Percentiles rank a stretch among this genome's conserved stretches.
These are phyloP conservation scores for Neurospora intermedia DNA, from an alignment of 495 filamentous ascomycete genomes.

Conservation along the genomic window DNA sequence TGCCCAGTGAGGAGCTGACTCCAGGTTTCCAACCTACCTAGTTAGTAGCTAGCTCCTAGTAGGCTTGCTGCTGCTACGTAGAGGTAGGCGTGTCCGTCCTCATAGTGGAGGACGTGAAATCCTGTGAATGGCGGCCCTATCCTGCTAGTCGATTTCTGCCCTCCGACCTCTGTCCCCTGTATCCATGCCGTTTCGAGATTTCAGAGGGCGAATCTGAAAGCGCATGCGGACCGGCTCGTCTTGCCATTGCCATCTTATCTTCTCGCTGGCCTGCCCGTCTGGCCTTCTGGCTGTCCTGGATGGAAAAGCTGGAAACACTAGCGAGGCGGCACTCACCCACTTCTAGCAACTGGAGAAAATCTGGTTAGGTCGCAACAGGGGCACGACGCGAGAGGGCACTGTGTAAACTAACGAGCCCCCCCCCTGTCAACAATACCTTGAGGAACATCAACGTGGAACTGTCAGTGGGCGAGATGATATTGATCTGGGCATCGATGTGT, in stretches of 20 bases:
- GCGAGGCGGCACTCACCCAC: slow-evolving; percentile 9
- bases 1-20: slow-evolving; percentile 3
- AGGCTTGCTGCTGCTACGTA: neutral
- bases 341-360: neutral
- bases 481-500: slow-evolving; percentile 11
- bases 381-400: neutral
- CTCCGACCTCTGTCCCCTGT: neutral
- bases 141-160: neutral
- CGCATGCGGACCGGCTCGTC: slow-evolving; percentile 16
- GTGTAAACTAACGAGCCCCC: slow-evolving; percentile 6
- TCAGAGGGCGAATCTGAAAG: slow-evolving; percentile 3
- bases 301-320: slow-evolving; percentile 17
- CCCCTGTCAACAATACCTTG: slow-evolving; percentile 12
- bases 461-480: slow-evolving; percentile 8
- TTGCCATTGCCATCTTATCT: slow-evolving; percentile 2
- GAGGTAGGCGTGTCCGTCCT: neutral
- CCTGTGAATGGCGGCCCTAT: neutral
- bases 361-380: neutral
- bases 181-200: neutral
- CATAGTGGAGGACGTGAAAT: neutral
- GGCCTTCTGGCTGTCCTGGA: slow-evolving; percentile 1
- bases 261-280: neutral
- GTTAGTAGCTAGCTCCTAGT: neutral
- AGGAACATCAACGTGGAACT: slow-evolving; percentile 11
- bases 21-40: neutral